Evolutionary conservation across 306 rosid species (phyloP).

Genomic region (Cucumis hystrix): DNA sequence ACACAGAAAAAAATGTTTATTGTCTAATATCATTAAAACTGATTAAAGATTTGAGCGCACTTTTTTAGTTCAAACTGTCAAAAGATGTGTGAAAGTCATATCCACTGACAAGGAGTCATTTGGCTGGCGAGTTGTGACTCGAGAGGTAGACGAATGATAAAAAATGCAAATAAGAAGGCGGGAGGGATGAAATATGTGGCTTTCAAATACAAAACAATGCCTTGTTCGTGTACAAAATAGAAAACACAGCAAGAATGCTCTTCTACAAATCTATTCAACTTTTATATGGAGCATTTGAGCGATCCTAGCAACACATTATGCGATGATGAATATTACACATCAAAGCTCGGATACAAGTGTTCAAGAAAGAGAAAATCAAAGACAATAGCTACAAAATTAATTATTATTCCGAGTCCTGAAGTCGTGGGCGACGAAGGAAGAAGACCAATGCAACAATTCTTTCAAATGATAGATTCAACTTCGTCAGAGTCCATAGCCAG

Average conservation of each 20-base stretch:
- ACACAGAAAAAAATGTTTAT: too few species aligned
- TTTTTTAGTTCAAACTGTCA: too few species aligned
- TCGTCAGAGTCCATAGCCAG: slow-evolving; percentile 57
- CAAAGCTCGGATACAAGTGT: not conserved
- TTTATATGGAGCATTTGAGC: slow-evolving; percentile 1
- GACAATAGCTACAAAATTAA: slow-evolving; percentile 17
- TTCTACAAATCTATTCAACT: not conserved
- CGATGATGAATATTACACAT: not conserved
- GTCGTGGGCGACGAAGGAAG: slow-evolving; percentile 1
- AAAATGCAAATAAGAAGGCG: not conserved
- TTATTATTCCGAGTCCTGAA: slow-evolving; percentile 23
- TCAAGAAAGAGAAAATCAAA: slow-evolving; percentile 1
- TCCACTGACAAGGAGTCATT: not conserved
- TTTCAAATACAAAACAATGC: slow-evolving; percentile 1
- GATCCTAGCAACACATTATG: not conserved
- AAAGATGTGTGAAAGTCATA: too few species aligned
- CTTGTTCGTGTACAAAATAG: not conserved
- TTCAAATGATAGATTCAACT: slow-evolving; percentile 60
- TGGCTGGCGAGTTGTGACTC: not conserved
- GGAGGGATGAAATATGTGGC: not conserved
- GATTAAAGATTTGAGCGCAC: too few species aligned
- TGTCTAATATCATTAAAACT: not conserved
- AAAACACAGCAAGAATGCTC: slow-evolving; percentile 1
- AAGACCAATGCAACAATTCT: slow-evolving; percentile 3
- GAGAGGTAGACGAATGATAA: not conserved